Evolutionary conservation across 768 basidiomycete genomes (phyloP).

Genomic region (Termitomyces eurrhizus): DNA sequence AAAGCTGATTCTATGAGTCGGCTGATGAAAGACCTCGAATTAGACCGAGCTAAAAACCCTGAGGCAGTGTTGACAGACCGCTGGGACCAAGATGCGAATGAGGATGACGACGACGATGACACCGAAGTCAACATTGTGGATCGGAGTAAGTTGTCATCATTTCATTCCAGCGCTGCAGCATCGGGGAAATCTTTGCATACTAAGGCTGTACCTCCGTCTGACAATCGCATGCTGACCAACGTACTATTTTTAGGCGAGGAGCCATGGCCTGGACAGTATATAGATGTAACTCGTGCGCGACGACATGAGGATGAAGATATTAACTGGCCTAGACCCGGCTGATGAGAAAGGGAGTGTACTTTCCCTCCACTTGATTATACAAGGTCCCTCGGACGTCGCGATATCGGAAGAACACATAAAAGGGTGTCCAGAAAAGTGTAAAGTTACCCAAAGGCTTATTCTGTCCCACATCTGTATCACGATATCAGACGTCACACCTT

Average conservation of each 20-base stretch:
- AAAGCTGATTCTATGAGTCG: conserved; percentile 77
- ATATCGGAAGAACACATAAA: conserved; percentile 2
- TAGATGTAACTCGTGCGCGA: conserved; percentile 64
- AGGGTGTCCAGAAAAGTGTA: conserved; percentile 8
- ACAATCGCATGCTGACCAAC: conserved; percentile 11
- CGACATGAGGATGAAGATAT: conserved; percentile 51
- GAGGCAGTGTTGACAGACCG: conserved; percentile 48
- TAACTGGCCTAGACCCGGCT: conserved; percentile 73
- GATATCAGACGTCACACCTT: conserved; percentile 9
- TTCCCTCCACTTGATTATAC: neutral
- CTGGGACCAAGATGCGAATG: conserved; percentile 60
- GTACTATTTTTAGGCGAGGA: conserved; percentile 49
- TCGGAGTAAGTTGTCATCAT: conserved; percentile 47
- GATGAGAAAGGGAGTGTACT: conserved; percentile 6
- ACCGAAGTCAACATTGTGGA: conserved; percentile 61
- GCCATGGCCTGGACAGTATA: conserved; percentile 67
- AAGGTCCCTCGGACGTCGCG: conserved; percentile 1
- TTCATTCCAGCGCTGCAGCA: neutral
- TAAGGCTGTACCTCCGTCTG: conserved; percentile 10
- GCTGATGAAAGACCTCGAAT: conserved; percentile 73
- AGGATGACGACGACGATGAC: conserved; percentile 52
- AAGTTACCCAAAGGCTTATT: conserved; percentile 8
- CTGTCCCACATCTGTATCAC: conserved; percentile 11
- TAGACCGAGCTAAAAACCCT: conserved; percentile 69
- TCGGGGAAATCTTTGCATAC: neutral